Evolutionary conservation across 345 rosid genomes (phyloP), one percentile per base, ranked within the genome.

Genomic region (Angophora floribunda): DNA sequence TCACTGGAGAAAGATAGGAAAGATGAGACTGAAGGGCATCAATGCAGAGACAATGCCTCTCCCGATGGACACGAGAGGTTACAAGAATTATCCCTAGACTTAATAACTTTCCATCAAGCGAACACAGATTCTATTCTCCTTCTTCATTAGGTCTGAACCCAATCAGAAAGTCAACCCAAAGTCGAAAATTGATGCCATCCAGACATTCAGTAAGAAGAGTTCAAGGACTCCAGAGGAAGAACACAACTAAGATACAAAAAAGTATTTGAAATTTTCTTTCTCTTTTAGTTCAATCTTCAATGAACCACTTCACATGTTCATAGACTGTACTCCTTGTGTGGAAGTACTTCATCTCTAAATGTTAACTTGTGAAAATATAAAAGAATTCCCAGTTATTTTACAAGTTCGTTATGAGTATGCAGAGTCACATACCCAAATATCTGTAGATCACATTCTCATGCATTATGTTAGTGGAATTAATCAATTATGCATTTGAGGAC

Each of bases 1-100:
- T 94, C 90, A 98, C 99, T 97, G 94, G 86, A 49, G 51, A 87
- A 87, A 89, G 44, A 85, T 44, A 45, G 32, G 21, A 67, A 30
- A 53, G 59, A 78, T 47, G 32, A 41, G 52, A 51, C 10, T 4
- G n/a, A 57, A n/a, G 51, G 36, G 49, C 89, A 79, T 52, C 70
- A 44, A 55, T 24, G 67, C 26, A 36, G 82, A 75, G 82, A 75
- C 36, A 75, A 44, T 36, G 47, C 47, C 82, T 75, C 26, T 36
- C 47, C 82, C 45, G 36, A 59, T 19, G 49, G 82, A 75, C 49
- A 75, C 4, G 22, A 41, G 82, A 70, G 82, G 47, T 75, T 75
- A 36, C 49, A 36, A 44, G 82, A 75, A 75, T 75, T 75, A 36
- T 75, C 47, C 49, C 47, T 26, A 36, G 45, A 67, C 45, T 67